Conservation (phyloP, 495 filamentous ascomycete species). For the Jackrogersella multiformis region DNA sequence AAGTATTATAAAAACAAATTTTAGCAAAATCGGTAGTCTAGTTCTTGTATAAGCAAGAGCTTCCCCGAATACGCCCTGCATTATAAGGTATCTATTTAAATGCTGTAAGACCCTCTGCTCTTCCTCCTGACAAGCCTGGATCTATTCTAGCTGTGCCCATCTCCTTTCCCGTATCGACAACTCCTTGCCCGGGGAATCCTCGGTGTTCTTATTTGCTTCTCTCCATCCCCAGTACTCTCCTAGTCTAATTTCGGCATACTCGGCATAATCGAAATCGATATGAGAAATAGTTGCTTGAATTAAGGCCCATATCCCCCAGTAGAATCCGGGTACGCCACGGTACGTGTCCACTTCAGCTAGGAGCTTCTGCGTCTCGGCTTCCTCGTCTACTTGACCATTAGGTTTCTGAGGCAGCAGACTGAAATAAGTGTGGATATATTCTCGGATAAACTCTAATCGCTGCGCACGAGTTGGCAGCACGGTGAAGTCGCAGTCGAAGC, state of each 20-base stretch:
- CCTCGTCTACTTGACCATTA: conserved; percentile 60
- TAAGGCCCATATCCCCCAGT: conserved; percentile 93
- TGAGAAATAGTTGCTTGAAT: conserved; percentile 95
- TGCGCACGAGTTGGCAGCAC: conserved; percentile 81
- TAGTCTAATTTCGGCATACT: conserved; percentile 86
- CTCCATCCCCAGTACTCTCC: conserved; percentile 98
- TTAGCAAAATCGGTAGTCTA: background rate
- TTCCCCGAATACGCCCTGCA: conserved; percentile 1
- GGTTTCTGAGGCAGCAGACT: conserved; percentile 51
- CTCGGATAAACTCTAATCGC: conserved; percentile 80
- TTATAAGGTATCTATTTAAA: conserved; percentile 20
- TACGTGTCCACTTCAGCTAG: conserved; percentile 85
- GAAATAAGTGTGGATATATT: conserved; percentile 77
- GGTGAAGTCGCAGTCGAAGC: conserved; percentile 91
- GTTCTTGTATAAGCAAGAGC: background rate
- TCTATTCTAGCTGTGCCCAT: conserved; percentile 70
- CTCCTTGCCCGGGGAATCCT: conserved; percentile 65
- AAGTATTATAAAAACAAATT: conserved; percentile 8
- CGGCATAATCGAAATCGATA: conserved; percentile 97
- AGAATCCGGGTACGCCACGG: conserved; percentile 88
- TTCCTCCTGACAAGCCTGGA: background rate
- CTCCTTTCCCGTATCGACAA: conserved; percentile 79
- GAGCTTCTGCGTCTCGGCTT: conserved; percentile 67
- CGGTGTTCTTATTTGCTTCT: conserved; percentile 69
- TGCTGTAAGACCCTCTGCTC: background rate